phyloP scores from a whole-genome alignment of 2,329 filamentous ascomycete genomes.

The Pseudogymnoascus sp. region DNA sequence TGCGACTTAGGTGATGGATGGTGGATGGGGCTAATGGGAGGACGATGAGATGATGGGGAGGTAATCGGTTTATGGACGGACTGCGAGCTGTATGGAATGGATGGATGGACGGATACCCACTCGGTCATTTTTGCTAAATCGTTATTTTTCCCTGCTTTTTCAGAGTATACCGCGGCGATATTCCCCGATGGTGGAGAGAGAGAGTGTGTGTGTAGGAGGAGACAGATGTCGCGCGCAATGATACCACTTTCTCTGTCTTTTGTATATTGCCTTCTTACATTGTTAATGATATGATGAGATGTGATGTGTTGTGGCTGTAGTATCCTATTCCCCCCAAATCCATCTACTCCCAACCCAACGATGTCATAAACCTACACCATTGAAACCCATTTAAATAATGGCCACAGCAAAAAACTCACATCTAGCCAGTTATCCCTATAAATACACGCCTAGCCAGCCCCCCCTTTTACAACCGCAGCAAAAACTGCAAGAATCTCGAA shows the following conservation, averaged over 20 bases:
- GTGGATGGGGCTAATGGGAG: background rate
- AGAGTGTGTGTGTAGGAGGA: too few species aligned
- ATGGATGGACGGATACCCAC: background rate
- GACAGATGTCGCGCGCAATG: background rate
- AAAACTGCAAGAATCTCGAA: too few species aligned
- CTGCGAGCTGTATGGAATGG: background rate
- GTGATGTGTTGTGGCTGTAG: too few species aligned
- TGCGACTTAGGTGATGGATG: background rate
- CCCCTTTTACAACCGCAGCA: too few species aligned
- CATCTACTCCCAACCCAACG: too few species aligned
- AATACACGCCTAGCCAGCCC: too few species aligned
- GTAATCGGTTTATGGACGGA: background rate
- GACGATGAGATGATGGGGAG: background rate
- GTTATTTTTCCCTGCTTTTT: background rate
- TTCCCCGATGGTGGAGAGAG: background rate
- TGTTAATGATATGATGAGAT: background rate
- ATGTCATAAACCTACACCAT: too few species aligned
- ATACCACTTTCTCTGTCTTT: background rate
- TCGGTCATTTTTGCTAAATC: background rate
- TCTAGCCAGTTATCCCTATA: too few species aligned
- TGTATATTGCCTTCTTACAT: background rate
- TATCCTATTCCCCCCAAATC: too few species aligned
- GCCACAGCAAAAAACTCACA: too few species aligned
- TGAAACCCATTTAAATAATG: too few species aligned
- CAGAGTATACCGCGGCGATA: background rate